Conservation (phyloP, 345 rosid genomes). For the Clausena lansium region DNA sequence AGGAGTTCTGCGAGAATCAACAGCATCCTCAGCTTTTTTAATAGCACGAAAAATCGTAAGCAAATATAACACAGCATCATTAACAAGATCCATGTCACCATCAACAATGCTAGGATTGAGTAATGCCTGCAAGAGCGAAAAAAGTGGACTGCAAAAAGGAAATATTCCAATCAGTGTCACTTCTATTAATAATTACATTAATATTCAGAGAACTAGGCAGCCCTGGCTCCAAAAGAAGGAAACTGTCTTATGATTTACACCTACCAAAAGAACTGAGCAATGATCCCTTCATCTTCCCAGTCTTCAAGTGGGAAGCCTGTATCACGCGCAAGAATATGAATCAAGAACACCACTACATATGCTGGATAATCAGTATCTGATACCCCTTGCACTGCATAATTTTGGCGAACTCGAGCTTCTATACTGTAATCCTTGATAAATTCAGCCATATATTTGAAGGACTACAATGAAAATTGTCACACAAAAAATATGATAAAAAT, state of each 20-base stretch:
- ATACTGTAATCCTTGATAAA: slow-evolving; percentile 56
- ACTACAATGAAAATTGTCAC: slow-evolving; percentile 38
- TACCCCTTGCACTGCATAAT: slow-evolving; percentile 41
- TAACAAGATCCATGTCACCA: slow-evolving; percentile 41
- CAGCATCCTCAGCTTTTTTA: slow-evolving; percentile 82
- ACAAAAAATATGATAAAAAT: slow-evolving; percentile 16
- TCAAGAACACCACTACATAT: slow-evolving; percentile 67
- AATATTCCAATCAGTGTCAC: slow-evolving; percentile 16
- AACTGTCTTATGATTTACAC: slow-evolving; percentile 10
- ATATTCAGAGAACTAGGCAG: background rate
- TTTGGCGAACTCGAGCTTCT: slow-evolving; percentile 48
- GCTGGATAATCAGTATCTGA: slow-evolving; percentile 63
- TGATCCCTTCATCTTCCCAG: slow-evolving; percentile 61
- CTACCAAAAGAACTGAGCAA: slow-evolving; percentile 70
- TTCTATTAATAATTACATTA: slow-evolving; percentile 14
- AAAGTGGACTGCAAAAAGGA: slow-evolving; percentile 69
- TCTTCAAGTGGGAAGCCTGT: slow-evolving; percentile 62
- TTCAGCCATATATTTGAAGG: slow-evolving; percentile 63
- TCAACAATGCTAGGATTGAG: slow-evolving; percentile 35
- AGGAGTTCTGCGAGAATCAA: slow-evolving; percentile 59
- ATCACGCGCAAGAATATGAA: slow-evolving; percentile 85
- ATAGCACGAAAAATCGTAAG: slow-evolving; percentile 66
- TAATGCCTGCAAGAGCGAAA: slow-evolving; percentile 51
- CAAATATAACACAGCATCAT: slow-evolving; percentile 49
- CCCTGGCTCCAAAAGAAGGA: background rate